Percentiles rank a stretch among this genome's conserved stretches.
Evolutionary conservation across 768 basidiomycete species (phyloP).

Genomic region (Dentipellis fragilis): DNA sequence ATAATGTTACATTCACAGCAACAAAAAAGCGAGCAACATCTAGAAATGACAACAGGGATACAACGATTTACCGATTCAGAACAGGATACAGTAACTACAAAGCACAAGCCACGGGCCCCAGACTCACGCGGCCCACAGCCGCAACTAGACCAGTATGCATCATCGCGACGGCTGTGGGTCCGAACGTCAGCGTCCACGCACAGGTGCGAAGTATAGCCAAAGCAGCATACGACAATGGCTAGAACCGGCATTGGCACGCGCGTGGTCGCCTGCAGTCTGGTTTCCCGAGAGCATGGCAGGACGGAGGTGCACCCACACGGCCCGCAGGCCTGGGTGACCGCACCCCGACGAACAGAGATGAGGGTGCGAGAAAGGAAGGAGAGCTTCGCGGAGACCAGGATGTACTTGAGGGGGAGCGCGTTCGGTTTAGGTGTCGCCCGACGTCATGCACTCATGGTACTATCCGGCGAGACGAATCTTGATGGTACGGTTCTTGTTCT

Average conservation of each 20-base stretch:
- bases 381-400: neutral
- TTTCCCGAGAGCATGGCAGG: neutral
- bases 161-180: too few species aligned
- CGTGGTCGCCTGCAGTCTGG: neutral
- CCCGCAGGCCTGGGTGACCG: neutral
- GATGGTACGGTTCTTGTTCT: conserved; percentile 59
- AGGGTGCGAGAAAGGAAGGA: neutral
- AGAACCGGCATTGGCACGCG: neutral
- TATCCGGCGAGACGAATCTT: conserved; percentile 74
- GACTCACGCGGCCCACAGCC: neutral
- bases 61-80: neutral
- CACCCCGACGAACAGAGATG: neutral
- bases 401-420: neutral
- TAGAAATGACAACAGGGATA: neutral
- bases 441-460: conserved; percentile 6
- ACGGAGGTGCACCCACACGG: neutral
- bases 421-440: conserved; percentile 18
- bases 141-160: too few species aligned
- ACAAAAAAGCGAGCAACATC: neutral
- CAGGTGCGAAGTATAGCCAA: too few species aligned
- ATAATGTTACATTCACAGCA: neutral
- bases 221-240: too few species aligned
- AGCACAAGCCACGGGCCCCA: neutral
- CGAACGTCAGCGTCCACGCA: too few species aligned
- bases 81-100: neutral